A percentile compares a stretch with the other conserved stretches of the same genome.
These are phyloP conservation scores for Rhizoclosmatium sp. DNA, from an alignment of 192 early-diverging fungal species.

Conservation along the genomic window DNA sequence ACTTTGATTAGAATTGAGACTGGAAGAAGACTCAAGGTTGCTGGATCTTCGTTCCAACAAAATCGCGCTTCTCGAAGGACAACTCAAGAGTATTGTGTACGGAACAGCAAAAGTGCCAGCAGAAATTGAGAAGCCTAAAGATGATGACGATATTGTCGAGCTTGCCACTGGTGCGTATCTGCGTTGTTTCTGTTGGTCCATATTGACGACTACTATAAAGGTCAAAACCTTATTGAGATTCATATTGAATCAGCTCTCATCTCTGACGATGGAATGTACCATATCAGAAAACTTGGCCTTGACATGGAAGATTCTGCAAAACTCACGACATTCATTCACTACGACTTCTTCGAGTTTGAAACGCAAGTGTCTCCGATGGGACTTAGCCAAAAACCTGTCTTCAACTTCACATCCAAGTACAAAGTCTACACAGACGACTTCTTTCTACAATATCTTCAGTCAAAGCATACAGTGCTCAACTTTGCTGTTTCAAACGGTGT, in stretches of 20 bases:
- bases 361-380: slow-evolving; percentile 57
- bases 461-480: slow-evolving; percentile 48
- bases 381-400: slow-evolving; percentile 47
- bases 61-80: slow-evolving; percentile 59
- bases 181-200: not conserved
- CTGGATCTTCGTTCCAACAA: slow-evolving; percentile 59
- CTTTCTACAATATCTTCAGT: slow-evolving; percentile 64
- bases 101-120: slow-evolving; percentile 47
- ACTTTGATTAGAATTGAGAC: slow-evolving; percentile 52
- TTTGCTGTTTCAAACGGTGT: slow-evolving; percentile 57
- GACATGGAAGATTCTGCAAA: slow-evolving; percentile 26
- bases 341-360: slow-evolving; percentile 71
- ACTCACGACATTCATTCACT: slow-evolving; percentile 53
- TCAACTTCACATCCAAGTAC: slow-evolving; percentile 50
- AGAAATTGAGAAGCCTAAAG: slow-evolving; percentile 15
- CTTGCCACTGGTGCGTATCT: slow-evolving; percentile 48
- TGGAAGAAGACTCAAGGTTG: slow-evolving; percentile 61
- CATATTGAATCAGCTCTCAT: slow-evolving; percentile 54
- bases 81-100: slow-evolving; percentile 57
- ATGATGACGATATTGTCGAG: slow-evolving; percentile 49
- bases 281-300: slow-evolving; percentile 42
- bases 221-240: slow-evolving; percentile 60
- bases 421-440: slow-evolving; percentile 66
- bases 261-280: slow-evolving; percentile 40
- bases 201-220: slow-evolving; percentile 12